Percentiles rank a stretch among this genome's conserved stretches.
Evolutionary conservation across 257 asterid species (phyloP).

Genomic region (Vinca minor): DNA sequence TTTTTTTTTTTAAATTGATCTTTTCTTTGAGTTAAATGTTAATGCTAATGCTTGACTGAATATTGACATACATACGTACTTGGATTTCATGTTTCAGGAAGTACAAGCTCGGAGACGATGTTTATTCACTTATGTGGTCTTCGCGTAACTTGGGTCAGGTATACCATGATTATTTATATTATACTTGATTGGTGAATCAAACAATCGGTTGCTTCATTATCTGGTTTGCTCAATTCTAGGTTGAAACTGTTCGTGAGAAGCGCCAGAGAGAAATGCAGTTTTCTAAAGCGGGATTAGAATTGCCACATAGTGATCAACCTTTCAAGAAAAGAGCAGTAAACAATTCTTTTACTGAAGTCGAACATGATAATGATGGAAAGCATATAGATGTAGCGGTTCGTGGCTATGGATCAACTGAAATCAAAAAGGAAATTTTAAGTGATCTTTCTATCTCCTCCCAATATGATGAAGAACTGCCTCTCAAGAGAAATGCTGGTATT

Average conservation of each 20-base stretch:
- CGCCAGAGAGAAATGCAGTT: constrained; percentile 67
- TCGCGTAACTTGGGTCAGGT: constrained; percentile 89
- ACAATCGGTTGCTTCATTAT: constrained; percentile 10
- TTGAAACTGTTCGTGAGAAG: constrained; percentile 74
- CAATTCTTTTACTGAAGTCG: constrained; percentile 21
- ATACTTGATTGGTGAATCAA: constrained; percentile 4
- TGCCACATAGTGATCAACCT: constrained; percentile 41
- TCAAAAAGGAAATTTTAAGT: constrained; percentile 15
- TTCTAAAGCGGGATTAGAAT: constrained; percentile 57
- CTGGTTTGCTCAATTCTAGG: constrained; percentile 30
- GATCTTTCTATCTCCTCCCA: constrained; percentile 9
- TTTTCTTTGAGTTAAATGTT: not conserved
- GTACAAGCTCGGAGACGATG: constrained; percentile 59
- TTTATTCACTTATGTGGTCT: constrained; percentile 83
- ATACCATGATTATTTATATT: constrained; percentile 17
- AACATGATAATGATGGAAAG: constrained; percentile 19
- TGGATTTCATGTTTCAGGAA: constrained; percentile 41
- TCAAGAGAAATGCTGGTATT: constrained; percentile 14
- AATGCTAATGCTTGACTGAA: not conserved
- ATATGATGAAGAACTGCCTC: constrained; percentile 22
- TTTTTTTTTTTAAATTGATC: not conserved
- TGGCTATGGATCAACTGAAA: constrained; percentile 19
- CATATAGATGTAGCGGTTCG: constrained; percentile 13
- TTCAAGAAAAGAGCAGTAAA: constrained; percentile 35
- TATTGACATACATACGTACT: not conserved